Evolutionary conservation across 2,329 filamentous ascomycete genomes (phyloP), one percentile per base, ranked within the genome.

Genomic region (Ceratocystis destructans): DNA sequence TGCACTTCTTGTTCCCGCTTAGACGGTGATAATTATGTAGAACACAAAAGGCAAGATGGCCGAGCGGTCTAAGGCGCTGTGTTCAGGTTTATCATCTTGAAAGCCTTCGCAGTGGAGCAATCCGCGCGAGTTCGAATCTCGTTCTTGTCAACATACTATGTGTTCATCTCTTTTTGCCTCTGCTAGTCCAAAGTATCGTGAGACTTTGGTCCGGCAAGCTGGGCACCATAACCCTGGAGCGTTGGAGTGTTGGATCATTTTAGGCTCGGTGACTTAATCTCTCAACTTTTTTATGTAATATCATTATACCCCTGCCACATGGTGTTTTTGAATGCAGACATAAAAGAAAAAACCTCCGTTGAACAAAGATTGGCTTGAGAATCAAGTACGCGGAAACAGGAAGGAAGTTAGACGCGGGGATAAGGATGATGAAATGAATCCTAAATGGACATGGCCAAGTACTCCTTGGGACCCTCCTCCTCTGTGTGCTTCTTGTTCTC

Each of bases 61-160:
- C 37, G 37, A 41, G 37, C 37, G 37, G 37, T 41, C 37, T 41
- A 41, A 41, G 37, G 37, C 37, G 37, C 37, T 41, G 37, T 41
- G 37, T 41, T 41, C 37, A 41, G 37, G 37, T 41, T 5, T 1
- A 3, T 41, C 37, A 15, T 15, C 3, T 15, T 0, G 37, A 41
- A 15, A 41, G 37, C 45, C 55, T 68, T 68, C 66, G 64, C 64
- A 68, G 66, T 66, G 66, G 66, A 68, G 66, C 63, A 68, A 68
- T 68, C 66, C 66, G 66, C 66, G 66, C 64, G 66, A 65, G 66
- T 68, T 68, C 64, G 59, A 68, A 68, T 68, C 66, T 72, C 73
- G 74, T 73, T 73, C 70, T 70, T 71, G 69, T 70, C 69, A 73
- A 73, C 72, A 73, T 72, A 15, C 12, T 1, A 5, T 41, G 37